Conservation (phyloP, 164 flowering plant genomes). For the Kingdonia uniflora region DNA sequence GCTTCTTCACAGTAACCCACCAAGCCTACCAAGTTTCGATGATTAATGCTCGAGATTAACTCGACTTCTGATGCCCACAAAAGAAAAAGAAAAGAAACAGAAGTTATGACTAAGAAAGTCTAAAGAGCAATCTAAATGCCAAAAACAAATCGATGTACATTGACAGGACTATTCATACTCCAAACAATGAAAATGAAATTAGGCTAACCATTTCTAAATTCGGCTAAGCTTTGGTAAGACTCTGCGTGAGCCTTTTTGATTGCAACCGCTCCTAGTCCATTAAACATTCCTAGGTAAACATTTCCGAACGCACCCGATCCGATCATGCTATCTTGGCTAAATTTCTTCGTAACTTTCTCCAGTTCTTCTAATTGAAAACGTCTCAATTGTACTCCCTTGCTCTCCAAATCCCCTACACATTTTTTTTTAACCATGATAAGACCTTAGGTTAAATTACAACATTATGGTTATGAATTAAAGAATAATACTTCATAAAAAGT, state of each 20-base stretch:
- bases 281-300: constrained; percentile 48
- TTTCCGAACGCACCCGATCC: constrained; percentile 66
- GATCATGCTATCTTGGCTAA: constrained; percentile 42
- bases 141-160: no score
- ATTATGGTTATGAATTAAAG: neutral
- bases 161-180: neutral
- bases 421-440: neutral
- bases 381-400: constrained; percentile 25
- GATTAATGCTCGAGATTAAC: constrained; percentile 50
- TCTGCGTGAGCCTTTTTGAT: constrained; percentile 48
- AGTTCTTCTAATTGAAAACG: constrained; percentile 39
- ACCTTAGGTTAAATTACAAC: neutral
- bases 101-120: neutral
- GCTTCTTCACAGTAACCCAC: constrained; percentile 61
- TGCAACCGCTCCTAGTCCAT: constrained; percentile 34
- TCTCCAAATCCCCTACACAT: constrained; percentile 21
- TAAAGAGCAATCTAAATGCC: neutral
- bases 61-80: constrained; percentile 39
- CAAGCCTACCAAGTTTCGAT: constrained; percentile 46
- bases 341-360: constrained; percentile 51
- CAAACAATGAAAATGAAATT: neutral
- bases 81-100: neutral
- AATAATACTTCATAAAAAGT: neutral
- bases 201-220: constrained; percentile 54
- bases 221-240: constrained; percentile 32